Evolutionary conservation across 768 basidiomycete genomes (phyloP), one percentile per base, ranked within the genome.

Genomic region (Lentinula raphanica): DNA sequence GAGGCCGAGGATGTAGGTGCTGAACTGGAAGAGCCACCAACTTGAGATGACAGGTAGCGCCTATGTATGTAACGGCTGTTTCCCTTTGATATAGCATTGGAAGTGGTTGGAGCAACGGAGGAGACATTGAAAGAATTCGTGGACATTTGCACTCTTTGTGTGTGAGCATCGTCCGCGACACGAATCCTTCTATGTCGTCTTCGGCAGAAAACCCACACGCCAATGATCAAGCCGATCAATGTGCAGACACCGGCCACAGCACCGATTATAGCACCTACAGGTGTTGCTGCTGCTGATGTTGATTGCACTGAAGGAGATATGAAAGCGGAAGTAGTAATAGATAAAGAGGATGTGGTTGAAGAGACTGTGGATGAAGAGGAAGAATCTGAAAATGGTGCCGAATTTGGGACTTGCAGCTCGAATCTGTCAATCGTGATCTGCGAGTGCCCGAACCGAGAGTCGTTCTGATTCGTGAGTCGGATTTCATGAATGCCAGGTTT

Each of bases 201-300:
- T 13, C 62, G 57, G 12, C 55, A 4, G 1, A 69, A 64, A 50
- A 73, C 1, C 28, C 72, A 48, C 23, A 68, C 31, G 44, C 73
- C 23, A 3, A 61, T 60, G 19, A 77, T 1, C 9, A 70, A 1
- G 13, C 59, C 35, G 23, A 80, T 36, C 2, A 65, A 60, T 1
- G 61, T 70, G 4, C 75, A 56, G 1, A 73, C 77, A n/a, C 76
- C 77, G 19, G 77, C 66, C 1, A 74, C 68, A 19, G 74, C 73
- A 6, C 76, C 78, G 12, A 79, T 67, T 42, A 81, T 76, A 27
- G 73, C 67, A 1, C 69, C 73, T 0, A 71, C n/a, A n/a, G n/a
- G 65, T 32, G 68, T 62, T 21, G 56, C 32, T 13, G 62, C 53
- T 17, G 56, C 19, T 23, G 17, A 21, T 44, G 42, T 21, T 3